Base-by-base conservation (phyloP, 176 grass and related monocot species). In the Phoenix dactylifera region DNA sequence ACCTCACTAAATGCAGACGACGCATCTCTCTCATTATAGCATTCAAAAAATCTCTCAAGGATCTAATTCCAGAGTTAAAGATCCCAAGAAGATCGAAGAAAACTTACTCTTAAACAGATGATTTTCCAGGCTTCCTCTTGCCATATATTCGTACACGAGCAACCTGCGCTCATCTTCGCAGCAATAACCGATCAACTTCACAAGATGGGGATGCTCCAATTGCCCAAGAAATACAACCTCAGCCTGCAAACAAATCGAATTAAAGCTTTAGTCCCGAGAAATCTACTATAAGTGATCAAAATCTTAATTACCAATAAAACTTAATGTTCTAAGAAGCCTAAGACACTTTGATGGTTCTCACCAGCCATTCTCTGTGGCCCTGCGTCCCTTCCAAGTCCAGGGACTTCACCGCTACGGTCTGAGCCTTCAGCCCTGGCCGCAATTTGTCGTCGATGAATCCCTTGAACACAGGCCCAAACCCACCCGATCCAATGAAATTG, bases 171-270 rank as follows among this genome's bases (percentile, higher is more conserved):
- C 65, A 7, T 79, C 72, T 67, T 95, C 89, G 24, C 76, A 89
- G 62, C 89, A 95, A 68, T 95, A 95, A 14, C 89, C 89, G 61
- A 95, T 83, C 39, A 95, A 52, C 20, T 89, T 83, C 69, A 89
- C 89, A 65, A 95, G 65, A 77, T 95, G 77, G 20, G 77, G 74
- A 70, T 95, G 83, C 74, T 83, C 74, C 68, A 95, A 17, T 65
- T 95, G 91, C 26, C 86, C 91, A 4, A 95, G 91, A 61, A 90
- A 87, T 55, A 95, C 86, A 50, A 95, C 91, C 80, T 95, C 91
- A 0, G 91, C 77, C 91, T 95, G 6, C 32, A 54, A 54, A 6
- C 9, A 52, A 6, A 74, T 14, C 32, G 55, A 30, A 60, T 51
- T 24, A 3, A 50, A 44, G 35, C 12, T 6, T 44, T 44, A 44